These are phyloP conservation scores for Jasminum sambac DNA, from an alignment of 257 asterid genomes.

Conservation along the genomic window DNA sequence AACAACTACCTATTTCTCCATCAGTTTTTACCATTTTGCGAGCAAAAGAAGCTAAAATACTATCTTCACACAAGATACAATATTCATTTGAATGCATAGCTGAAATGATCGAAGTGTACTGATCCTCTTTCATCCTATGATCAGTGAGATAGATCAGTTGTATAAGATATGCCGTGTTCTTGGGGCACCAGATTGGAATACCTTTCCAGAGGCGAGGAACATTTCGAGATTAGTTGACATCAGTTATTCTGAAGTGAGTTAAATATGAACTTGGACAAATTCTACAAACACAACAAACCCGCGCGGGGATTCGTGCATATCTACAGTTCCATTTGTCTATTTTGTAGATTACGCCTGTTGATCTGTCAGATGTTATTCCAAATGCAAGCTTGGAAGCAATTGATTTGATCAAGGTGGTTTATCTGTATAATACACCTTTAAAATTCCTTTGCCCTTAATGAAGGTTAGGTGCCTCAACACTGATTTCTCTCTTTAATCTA, in stretches of 20 bases:
- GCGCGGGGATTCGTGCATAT: conserved; percentile 3
- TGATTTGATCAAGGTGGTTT: conserved; percentile 78
- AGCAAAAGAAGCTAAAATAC: neutral
- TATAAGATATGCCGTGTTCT: conserved; percentile 90
- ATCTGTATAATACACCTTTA: neutral
- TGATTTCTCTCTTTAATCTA: conserved; percentile 16
- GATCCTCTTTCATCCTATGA: conserved; percentile 24
- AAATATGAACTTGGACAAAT: conserved; percentile 18
- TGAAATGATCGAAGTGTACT: conserved; percentile 18
- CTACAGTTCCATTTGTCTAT: conserved; percentile 26
- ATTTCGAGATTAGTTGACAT: conserved; percentile 58
- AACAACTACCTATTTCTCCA: neutral
- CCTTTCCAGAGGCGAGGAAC: conserved; percentile 73
- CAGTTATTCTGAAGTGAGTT: conserved; percentile 60
- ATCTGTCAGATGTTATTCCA: conserved; percentile 70
- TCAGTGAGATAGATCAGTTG: conserved; percentile 92
- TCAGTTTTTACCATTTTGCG: neutral
- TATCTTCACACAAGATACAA: neutral
- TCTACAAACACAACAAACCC: conserved; percentile 1
- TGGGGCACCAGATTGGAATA: conserved; percentile 82
- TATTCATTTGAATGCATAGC: neutral
- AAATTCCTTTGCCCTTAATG: conserved; percentile 7
- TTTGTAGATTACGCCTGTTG: conserved; percentile 56
- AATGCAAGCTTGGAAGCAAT: conserved; percentile 85
- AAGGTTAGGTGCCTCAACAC: conserved; percentile 4